These are phyloP conservation scores for Crithidia bombi DNA, from an alignment of 208 protist genomes.

Conservation along the genomic window DNA sequence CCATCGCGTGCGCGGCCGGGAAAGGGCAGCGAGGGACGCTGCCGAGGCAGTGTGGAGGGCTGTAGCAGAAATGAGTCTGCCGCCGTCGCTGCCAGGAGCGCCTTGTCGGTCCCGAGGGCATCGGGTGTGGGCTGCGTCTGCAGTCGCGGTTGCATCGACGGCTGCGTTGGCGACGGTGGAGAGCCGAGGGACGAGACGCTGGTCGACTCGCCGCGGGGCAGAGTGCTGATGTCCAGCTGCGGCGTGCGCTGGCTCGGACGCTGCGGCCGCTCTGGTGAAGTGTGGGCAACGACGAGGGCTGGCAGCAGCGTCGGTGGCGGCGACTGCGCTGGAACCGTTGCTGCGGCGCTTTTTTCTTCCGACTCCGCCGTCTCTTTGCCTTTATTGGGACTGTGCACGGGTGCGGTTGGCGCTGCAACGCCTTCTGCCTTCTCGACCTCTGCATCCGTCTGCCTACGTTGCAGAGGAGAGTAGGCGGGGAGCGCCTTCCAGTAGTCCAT, in stretches of 20 bases:
- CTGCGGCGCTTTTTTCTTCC: background rate
- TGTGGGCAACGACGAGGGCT: background rate
- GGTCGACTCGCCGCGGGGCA: background rate
- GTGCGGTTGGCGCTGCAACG: background rate
- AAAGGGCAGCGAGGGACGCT: constrained; percentile 15
- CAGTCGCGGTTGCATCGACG: constrained; percentile 12
- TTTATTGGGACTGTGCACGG: background rate
- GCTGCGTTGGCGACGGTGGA: constrained; percentile 26
- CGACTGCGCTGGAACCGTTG: background rate
- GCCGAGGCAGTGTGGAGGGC: constrained; percentile 20
- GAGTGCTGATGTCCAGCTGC: constrained; percentile 1
- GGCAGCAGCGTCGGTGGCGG: background rate
- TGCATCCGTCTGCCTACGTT: background rate
- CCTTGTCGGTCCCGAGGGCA: background rate
- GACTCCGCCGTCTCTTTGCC: background rate
- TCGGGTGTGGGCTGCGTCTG: constrained; percentile 7
- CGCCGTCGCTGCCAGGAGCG: background rate
- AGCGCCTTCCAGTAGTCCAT: constrained; percentile 49
- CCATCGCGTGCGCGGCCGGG: background rate
- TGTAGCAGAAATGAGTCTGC: background rate
- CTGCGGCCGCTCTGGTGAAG: background rate
- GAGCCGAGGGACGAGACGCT: constrained; percentile 9
- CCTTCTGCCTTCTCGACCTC: background rate
- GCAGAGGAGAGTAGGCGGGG: background rate
- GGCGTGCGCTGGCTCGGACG: background rate